phyloP scores from a whole-genome alignment of 148 eudicot species.

The Tetragonia tetragonoides region DNA sequence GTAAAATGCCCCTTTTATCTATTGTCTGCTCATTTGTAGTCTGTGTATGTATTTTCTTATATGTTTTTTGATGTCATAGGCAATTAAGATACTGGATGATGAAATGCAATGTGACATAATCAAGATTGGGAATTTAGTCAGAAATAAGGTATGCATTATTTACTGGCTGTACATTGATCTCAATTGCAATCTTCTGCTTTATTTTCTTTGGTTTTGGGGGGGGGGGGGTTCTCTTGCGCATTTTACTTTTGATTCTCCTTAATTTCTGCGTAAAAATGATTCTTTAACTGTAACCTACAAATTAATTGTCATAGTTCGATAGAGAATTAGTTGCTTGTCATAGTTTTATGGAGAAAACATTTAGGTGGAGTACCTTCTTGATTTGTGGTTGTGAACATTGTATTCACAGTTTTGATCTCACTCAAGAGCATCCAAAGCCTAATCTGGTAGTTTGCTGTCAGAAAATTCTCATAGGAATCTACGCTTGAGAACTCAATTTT shows the following conservation, averaged over 20 bases:
- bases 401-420: background rate
- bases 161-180: background rate
- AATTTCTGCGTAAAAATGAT: background rate
- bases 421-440: background rate
- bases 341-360: background rate
- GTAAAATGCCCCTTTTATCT: background rate
- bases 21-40: background rate
- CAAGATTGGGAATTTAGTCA: slow-evolving; percentile 79
- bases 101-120: slow-evolving; percentile 94
- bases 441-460: background rate
- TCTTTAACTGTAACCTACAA: background rate
- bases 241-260: background rate
- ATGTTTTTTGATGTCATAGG: slow-evolving; percentile 37
- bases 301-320: too few species aligned
- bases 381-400: background rate
- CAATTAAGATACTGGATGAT: slow-evolving; percentile 82
- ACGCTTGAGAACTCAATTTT: background rate
- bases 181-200: background rate
- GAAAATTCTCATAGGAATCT: background rate
- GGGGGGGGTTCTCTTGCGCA: background rate
- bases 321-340: too few species aligned
- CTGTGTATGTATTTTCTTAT: background rate
- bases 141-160: slow-evolving; percentile 64
- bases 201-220: background rate
- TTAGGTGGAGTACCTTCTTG: background rate